phyloP scores from a whole-genome alignment of 441 rosid species.

The Bocquillonia castaneifolia region DNA sequence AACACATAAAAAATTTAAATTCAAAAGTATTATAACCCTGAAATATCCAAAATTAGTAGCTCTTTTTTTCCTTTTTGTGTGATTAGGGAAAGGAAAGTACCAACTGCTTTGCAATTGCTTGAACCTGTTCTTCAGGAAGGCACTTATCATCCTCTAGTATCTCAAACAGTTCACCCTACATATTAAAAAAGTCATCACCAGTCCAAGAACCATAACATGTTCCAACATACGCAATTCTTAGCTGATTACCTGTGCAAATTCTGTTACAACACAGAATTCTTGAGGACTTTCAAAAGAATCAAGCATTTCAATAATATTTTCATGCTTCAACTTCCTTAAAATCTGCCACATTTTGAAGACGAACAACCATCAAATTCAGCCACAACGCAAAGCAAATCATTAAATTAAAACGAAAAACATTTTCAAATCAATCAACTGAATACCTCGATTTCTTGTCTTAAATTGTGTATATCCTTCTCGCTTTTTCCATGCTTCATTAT shows the following conservation, averaged over 20 bases:
- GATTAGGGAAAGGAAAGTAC: constrained; percentile 40
- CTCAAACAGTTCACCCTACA: constrained; percentile 93
- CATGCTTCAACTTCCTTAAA: constrained; percentile 88
- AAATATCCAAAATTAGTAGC: too few relatives aligned
- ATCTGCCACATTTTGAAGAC: constrained; percentile 47
- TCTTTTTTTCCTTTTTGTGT: too few relatives aligned
- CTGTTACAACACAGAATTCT: constrained; percentile 97
- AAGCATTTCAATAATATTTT: constrained; percentile 91
- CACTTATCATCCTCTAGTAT: constrained; percentile 95
- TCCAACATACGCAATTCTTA: constrained; percentile 1
- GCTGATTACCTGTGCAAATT: constrained; percentile 76
- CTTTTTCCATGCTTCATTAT: constrained; percentile 94
- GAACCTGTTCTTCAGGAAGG: constrained; percentile 97
- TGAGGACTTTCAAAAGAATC: constrained; percentile 92
- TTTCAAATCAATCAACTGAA: neutral
- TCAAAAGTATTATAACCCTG: constrained; percentile 8
- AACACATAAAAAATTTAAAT: neutral
- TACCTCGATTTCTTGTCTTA: constrained; percentile 97
- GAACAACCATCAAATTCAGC: constrained; percentile 11
- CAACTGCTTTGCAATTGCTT: constrained; percentile 97
- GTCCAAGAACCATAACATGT: constrained; percentile 7
- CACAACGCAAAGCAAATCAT: too few relatives aligned
- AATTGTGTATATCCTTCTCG: constrained; percentile 83
- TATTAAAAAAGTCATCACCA: constrained; percentile 11
- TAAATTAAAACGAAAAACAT: neutral